Conservation (phyloP, 371 early-diverging fungal species). For the Mucor plumbeus region DNA sequence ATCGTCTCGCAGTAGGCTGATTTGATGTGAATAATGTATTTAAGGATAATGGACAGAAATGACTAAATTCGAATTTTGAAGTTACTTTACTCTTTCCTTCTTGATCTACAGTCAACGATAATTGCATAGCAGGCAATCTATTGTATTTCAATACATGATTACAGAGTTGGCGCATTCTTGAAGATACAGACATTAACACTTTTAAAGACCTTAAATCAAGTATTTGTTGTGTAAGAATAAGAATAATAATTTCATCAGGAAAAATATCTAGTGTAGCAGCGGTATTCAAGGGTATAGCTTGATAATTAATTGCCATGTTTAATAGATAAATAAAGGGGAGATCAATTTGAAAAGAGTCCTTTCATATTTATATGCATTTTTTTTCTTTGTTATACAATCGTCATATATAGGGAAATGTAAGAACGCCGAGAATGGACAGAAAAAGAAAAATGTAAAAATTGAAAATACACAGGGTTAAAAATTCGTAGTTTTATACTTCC, state of each 20-base stretch:
- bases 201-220: constrained; percentile 14
- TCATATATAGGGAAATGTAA: background rate
- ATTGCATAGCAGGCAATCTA: constrained; percentile 9
- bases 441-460: background rate
- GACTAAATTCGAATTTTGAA: constrained; percentile 13
- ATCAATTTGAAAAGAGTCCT: background rate
- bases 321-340: background rate
- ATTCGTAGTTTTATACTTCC: too few species aligned
- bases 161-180: constrained; percentile 9
- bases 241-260: constrained; percentile 25
- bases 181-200: constrained; percentile 8
- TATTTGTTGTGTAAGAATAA: constrained; percentile 8
- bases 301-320: background rate
- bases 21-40: background rate
- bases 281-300: background rate
- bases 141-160: constrained; percentile 4
- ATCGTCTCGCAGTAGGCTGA: constrained; percentile 13
- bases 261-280: constrained; percentile 7
- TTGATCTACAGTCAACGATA: constrained; percentile 21
- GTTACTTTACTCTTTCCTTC: constrained; percentile 23
- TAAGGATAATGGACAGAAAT: background rate
- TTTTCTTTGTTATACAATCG: background rate
- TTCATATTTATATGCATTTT: background rate
- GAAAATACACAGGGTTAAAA: background rate
- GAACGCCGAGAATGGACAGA: constrained; percentile 6